Conservation (phyloP, 2,329 filamentous ascomycete species). For the Fusarium siculi region DNA sequence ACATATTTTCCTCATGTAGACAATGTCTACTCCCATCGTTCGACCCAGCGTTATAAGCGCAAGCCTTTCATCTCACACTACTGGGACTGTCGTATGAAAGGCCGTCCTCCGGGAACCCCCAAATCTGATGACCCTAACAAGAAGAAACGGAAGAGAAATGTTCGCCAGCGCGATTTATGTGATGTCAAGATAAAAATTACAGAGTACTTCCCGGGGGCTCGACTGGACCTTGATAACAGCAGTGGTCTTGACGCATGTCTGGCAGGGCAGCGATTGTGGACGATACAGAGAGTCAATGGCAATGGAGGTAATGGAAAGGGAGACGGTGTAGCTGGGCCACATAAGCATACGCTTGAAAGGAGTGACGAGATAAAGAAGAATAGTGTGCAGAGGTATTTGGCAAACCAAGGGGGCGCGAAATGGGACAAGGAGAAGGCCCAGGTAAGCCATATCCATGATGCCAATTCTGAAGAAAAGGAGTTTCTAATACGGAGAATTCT, state of each 20-base stretch:
- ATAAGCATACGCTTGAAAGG: slow-evolving; percentile 77
- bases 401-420: slow-evolving; percentile 73
- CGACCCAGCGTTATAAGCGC: slow-evolving; percentile 82
- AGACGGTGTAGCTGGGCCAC: slow-evolving; percentile 75
- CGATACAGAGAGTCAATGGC: slow-evolving; percentile 80
- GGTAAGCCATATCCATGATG: slow-evolving; percentile 21
- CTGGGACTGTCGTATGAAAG: slow-evolving; percentile 86
- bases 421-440: slow-evolving; percentile 61
- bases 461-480: background rate
- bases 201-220: slow-evolving; percentile 74
- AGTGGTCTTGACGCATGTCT: slow-evolving; percentile 36
- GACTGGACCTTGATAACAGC: slow-evolving; percentile 44
- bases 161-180: slow-evolving; percentile 81
- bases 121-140: slow-evolving; percentile 84
- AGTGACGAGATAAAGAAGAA: slow-evolving; percentile 87
- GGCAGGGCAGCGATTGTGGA: slow-evolving; percentile 71
- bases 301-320: slow-evolving; percentile 79
- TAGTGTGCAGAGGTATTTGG: slow-evolving; percentile 73
- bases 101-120: slow-evolving; percentile 79
- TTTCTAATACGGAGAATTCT: background rate
- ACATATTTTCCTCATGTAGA: slow-evolving; percentile 87
- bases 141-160: slow-evolving; percentile 82
- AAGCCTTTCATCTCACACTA: slow-evolving; percentile 87
- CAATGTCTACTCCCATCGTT: slow-evolving; percentile 86
- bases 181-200: slow-evolving; percentile 90